Evolutionary conservation across 1,139 yeast species (phyloP).

Genomic region (Kazachstania sp.): DNA sequence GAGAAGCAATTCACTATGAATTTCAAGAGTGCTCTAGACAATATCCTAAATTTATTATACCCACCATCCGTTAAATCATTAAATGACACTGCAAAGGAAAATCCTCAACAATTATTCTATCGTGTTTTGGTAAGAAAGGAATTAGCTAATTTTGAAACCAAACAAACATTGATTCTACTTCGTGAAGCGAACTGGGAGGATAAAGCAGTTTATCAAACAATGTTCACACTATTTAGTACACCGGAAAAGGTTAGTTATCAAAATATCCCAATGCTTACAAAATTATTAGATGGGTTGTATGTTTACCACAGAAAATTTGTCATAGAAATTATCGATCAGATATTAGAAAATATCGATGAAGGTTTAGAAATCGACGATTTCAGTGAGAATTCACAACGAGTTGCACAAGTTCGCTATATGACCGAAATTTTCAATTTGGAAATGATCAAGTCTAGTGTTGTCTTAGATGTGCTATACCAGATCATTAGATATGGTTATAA

Average conservation of each 20-base stretch:
- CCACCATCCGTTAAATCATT: constrained; percentile 44
- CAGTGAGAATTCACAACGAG: constrained; percentile 49
- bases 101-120: constrained; percentile 45
- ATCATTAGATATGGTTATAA: constrained; percentile 64
- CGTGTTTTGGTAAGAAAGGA: constrained; percentile 45
- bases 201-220: constrained; percentile 33
- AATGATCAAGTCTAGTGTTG: constrained; percentile 40
- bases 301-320: constrained; percentile 36
- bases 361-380: constrained; percentile 64
- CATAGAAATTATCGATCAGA: constrained; percentile 49
- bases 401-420: constrained; percentile 54
- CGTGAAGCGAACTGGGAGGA: constrained; percentile 43
- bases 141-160: constrained; percentile 35
- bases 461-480: constrained; percentile 50
- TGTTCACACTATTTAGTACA: constrained; percentile 47
- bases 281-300: constrained; percentile 37
- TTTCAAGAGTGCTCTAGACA: constrained; percentile 52
- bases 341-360: constrained; percentile 52
- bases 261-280: constrained; percentile 44
- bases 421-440: constrained; percentile 47
- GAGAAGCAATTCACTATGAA: constrained; percentile 45
- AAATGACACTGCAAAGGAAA: constrained; percentile 22
- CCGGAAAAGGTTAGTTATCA: constrained; percentile 59
- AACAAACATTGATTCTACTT: constrained; percentile 36
- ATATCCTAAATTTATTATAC: constrained; percentile 49